These are phyloP conservation scores for Inga laurina DNA, from an alignment of 306 rosid genomes.

Conservation along the genomic window DNA sequence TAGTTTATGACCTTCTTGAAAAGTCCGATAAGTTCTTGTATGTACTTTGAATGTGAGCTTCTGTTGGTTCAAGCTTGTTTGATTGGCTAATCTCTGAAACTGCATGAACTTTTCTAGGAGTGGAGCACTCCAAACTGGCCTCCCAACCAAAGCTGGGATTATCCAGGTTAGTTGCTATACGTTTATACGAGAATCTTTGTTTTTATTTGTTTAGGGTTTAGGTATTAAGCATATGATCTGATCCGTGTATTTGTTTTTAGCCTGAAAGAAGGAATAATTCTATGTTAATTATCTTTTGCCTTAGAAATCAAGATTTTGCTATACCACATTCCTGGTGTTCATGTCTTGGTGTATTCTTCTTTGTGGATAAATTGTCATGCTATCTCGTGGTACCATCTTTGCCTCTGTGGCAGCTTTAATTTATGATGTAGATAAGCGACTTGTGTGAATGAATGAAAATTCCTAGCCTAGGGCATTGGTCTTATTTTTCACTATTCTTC, in stretches of 20 bases:
- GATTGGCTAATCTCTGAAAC: neutral
- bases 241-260: neutral
- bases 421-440: neutral
- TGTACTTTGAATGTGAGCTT: neutral
- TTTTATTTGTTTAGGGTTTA: slow-evolving; percentile 3
- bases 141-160: slow-evolving; percentile 59
- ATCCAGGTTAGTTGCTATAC: slow-evolving; percentile 54
- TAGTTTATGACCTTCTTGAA: neutral
- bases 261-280: neutral
- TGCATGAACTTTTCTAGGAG: slow-evolving; percentile 48
- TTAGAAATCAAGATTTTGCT: no score
- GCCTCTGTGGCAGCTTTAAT: neutral
- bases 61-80: neutral
- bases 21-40: neutral
- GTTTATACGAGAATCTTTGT: neutral
- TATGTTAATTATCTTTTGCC: neutral
- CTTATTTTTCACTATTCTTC: neutral
- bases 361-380: no score
- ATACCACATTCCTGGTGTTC: neutral
- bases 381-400: no score
- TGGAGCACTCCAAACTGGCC: slow-evolving; percentile 77
- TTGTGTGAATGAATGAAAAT: neutral
- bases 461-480: neutral
- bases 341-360: neutral
- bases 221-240: neutral